Evolutionary conservation across 2,329 filamentous ascomycete species (phyloP).

Genomic region (Sclerotinia glacialis): DNA sequence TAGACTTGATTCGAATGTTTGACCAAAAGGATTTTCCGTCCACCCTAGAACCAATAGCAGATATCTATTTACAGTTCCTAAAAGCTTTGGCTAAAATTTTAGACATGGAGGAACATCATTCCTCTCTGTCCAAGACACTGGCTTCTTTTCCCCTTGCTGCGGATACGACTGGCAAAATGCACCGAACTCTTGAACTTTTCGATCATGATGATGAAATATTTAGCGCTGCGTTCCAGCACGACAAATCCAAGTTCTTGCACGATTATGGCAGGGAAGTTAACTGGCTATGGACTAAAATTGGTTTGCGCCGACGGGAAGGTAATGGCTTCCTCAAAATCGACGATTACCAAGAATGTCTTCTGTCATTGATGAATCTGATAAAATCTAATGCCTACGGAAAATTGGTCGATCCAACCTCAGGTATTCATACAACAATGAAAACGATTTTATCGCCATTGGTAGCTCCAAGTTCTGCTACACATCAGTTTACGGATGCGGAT

Average conservation of each 20-base stretch:
- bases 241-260: constrained; percentile 32
- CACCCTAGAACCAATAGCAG: constrained; percentile 14
- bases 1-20: constrained; percentile 24
- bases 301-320: constrained; percentile 25
- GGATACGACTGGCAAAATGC: constrained; percentile 29
- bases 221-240: constrained; percentile 33
- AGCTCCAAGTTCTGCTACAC: constrained; percentile 12
- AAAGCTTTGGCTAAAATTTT: neutral
- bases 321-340: constrained; percentile 16
- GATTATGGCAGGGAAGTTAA: constrained; percentile 10
- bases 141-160: constrained; percentile 26
- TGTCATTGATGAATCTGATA: neutral
- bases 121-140: neutral
- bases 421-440: neutral
- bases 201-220: constrained; percentile 35
- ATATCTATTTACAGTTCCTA: constrained; percentile 1
- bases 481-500: neutral
- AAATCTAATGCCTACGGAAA: neutral
- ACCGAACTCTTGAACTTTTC: constrained; percentile 28
- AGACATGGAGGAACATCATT: neutral
- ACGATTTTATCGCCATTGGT: constrained; percentile 27
- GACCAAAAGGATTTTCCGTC: constrained; percentile 24
- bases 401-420: neutral
- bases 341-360: constrained; percentile 32
- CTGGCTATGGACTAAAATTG: constrained; percentile 29